phyloP scores from a whole-genome alignment of 225 moss, liverwort and hornwort species.

The Rhytidiadelphus loreus region DNA sequence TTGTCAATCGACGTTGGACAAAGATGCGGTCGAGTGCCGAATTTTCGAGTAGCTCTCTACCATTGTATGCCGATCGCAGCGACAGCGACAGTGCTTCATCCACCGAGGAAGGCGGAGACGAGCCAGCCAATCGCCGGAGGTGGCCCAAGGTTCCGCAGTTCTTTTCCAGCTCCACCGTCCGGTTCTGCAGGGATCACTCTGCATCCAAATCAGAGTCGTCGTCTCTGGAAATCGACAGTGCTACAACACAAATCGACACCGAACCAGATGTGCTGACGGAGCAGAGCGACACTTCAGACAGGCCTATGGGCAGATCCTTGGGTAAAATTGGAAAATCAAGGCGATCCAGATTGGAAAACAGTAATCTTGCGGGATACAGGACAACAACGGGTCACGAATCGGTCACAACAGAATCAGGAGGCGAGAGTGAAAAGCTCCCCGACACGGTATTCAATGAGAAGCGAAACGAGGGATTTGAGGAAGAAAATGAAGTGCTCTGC shows the following conservation, averaged over 20 bases:
- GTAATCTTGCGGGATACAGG: neutral
- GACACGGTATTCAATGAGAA: neutral
- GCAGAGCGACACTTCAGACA: neutral
- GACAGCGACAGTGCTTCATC: slow-evolving; percentile 26
- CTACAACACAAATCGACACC: slow-evolving; percentile 8
- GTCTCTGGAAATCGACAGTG: slow-evolving; percentile 6
- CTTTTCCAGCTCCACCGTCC: slow-evolving; percentile 1
- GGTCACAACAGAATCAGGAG: neutral
- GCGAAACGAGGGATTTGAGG: slow-evolving; percentile 4
- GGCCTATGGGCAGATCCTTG: neutral
- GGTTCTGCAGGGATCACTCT: neutral
- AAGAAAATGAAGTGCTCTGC: slow-evolving; percentile 15
- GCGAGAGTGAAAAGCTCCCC: neutral
- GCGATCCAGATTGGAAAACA: slow-evolving; percentile 11
- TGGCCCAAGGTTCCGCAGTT: slow-evolving; percentile 30
- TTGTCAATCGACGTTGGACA: neutral
- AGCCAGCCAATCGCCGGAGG: slow-evolving; percentile 6
- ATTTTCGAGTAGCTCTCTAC: slow-evolving; percentile 18
- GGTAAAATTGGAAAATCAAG: slow-evolving; percentile 7
- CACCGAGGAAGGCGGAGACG: slow-evolving; percentile 15
- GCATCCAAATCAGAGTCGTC: slow-evolving; percentile 13
- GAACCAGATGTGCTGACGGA: neutral
- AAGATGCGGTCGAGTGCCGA: slow-evolving; percentile 10
- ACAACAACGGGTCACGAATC: neutral
- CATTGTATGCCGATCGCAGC: neutral